Evolutionary conservation across 768 basidiomycete species (phyloP), one percentile per base, ranked within the genome.

Genomic region (Suillus subaureus): DNA sequence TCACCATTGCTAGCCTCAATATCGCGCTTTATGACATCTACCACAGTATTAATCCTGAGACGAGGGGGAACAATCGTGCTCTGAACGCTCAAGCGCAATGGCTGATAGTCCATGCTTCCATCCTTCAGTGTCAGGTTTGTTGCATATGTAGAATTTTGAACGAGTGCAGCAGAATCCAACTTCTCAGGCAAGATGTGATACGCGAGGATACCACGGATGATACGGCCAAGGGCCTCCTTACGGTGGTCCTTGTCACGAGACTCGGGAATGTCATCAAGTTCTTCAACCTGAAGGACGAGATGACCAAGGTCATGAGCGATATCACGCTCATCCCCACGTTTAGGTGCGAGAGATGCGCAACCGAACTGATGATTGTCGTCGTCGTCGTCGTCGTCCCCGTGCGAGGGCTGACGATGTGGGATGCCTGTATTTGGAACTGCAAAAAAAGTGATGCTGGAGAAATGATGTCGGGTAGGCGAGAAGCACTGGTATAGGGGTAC

Each of bases 121-220:
- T 82, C 77, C 6, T 73, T 69, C 8, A 85, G 75, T 9, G 76
- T 74, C 35, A 88, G 74, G 37, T 79, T 77, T 1, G 85, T 85
- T 9, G 84, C 78, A 61, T 82, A 83, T 0, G 89, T 90, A 6
- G 81, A 81, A 72, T 89, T 88, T 69, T 80, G 76, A 11, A 81
- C 79, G 23, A 90, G 80, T 15, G 79, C 78, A 16, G 68, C 64
- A 1, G 75, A 72, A 63, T 79, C 75, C 65, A 75, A 75, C 61
- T 75, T 76, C 62, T 73, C 68, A 33, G 83, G 83, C 11, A 91
- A 74, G 54, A 84, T 82, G 72, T 87, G 87, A 74, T 88, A 91
- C 26, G 81, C 78, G 23, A 89, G 74, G 37, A 89, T 80, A 49
- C 83, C 82, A 18, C 79, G 81, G 35, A 89, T 70, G 65, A 90